Conservation (phyloP, 2,329 filamentous ascomycete genomes). For the Pseudocercospora fuligena region DNA sequence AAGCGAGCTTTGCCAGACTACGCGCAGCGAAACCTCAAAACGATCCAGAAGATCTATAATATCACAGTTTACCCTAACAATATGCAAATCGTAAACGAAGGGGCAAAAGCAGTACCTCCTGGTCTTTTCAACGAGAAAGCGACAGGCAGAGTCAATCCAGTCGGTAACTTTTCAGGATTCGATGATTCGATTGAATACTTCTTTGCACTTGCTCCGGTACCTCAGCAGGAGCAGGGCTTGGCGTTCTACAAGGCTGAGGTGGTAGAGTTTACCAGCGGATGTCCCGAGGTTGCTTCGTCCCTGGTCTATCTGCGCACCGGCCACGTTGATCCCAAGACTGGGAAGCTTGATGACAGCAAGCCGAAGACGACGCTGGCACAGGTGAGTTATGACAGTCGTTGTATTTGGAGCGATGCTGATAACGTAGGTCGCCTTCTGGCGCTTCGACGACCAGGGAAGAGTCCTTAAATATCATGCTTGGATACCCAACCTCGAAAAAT, state of each 20-base stretch:
- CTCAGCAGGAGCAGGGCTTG: constrained; percentile 31
- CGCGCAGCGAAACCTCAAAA: constrained; percentile 44
- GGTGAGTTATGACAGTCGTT: background rate
- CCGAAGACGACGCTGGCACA: constrained; percentile 27
- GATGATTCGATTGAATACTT: constrained; percentile 53
- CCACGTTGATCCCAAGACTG: constrained; percentile 16
- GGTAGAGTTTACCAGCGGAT: constrained; percentile 32
- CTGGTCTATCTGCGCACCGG: constrained; percentile 31
- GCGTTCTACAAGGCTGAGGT: constrained; percentile 34
- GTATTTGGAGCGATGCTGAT: background rate
- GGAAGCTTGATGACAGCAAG: constrained; percentile 18
- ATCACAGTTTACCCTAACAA: constrained; percentile 46
- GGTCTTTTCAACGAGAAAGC: constrained; percentile 48
- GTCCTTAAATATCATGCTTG: constrained; percentile 53
- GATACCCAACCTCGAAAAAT: constrained; percentile 49
- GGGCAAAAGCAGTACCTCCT: constrained; percentile 44
- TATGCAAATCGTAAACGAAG: constrained; percentile 43
- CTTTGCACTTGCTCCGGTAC: constrained; percentile 48
- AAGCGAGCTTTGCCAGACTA: constrained; percentile 11
- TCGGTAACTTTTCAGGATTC: constrained; percentile 52
- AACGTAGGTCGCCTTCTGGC: constrained; percentile 51
- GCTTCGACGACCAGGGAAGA: constrained; percentile 51
- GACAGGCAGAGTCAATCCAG: constrained; percentile 47
- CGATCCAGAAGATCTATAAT: constrained; percentile 37
- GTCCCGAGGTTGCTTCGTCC: constrained; percentile 32